Evolutionary conservation across 257 asterid genomes (phyloP).

Genomic region (Solanum appendiculatum): DNA sequence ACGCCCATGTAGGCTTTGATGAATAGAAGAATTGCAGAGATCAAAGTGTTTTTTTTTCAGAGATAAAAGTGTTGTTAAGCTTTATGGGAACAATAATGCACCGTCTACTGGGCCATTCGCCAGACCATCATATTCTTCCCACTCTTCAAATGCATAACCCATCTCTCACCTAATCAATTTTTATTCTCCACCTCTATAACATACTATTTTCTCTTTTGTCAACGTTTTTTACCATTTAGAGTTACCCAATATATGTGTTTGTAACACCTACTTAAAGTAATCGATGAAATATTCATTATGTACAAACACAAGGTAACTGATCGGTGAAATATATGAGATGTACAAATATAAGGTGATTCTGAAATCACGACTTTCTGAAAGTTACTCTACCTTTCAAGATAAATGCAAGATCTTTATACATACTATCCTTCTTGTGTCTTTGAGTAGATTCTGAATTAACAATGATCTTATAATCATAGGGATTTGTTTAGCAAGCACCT

Average conservation of each 20-base stretch:
- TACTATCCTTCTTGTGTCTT: too few relatives aligned
- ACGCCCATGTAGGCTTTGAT: not conserved
- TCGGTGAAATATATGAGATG: not conserved
- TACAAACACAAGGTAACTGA: too few relatives aligned
- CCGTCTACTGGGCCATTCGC: not conserved
- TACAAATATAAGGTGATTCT: not conserved
- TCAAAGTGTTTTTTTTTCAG: too few relatives aligned
- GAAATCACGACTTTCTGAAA: too few relatives aligned
- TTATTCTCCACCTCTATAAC: not conserved
- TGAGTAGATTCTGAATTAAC: fast-evolving
- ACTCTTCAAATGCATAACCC: not conserved
- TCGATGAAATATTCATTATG: not conserved
- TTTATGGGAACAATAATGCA: not conserved
- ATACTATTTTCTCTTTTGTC: not conserved
- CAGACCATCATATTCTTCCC: not conserved
- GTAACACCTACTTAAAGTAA: fast-evolving
- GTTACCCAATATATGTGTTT: not conserved
- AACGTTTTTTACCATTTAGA: not conserved
- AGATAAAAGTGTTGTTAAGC: not conserved
- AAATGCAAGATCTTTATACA: too few relatives aligned
- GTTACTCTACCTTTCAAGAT: fast-evolving
- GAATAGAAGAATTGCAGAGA: not conserved
- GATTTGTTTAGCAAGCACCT: not conserved
- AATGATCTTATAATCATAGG: not conserved
- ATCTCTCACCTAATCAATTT: not conserved